Conservation (phyloP, 164 flowering plant species). For the Magnolia changhungtana region DNA sequence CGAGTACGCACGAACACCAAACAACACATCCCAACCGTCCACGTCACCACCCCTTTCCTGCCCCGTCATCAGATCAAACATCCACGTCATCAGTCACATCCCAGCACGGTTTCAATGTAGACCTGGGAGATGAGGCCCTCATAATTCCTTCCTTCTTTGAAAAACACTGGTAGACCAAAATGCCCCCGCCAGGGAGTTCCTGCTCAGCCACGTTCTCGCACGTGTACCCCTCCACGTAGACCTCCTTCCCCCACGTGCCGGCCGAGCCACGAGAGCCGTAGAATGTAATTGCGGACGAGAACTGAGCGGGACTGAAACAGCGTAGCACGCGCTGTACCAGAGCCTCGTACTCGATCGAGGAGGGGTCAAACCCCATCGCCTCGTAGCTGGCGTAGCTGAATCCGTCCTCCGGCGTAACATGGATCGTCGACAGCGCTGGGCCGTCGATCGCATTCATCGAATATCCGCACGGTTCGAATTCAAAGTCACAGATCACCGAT, state of each 20-base stretch:
- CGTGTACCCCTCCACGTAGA: conserved; percentile 35
- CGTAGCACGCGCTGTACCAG: conserved; percentile 45
- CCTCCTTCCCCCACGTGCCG: conserved; percentile 22
- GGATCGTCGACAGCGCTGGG: conserved; percentile 53
- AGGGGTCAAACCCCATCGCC: conserved; percentile 45
- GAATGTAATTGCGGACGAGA: conserved; percentile 51
- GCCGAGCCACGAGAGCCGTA: neutral
- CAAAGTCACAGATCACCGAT: conserved; percentile 59
- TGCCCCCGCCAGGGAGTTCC: conserved; percentile 41
- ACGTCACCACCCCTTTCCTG: neutral
- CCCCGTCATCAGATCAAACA: neutral
- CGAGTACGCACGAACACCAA: too few relatives aligned
- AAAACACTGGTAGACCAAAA: conserved; percentile 37
- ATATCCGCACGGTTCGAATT: conserved; percentile 84
- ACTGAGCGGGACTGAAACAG: conserved; percentile 57
- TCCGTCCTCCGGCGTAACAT: conserved; percentile 84
- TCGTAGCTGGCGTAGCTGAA: conserved; percentile 88
- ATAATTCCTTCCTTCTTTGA: conserved; percentile 1
- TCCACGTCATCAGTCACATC: conserved; percentile 21
- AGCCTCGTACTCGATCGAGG: conserved; percentile 17
- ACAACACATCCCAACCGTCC: neutral
- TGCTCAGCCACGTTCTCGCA: conserved; percentile 33
- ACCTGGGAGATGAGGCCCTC: conserved; percentile 14
- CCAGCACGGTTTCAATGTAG: conserved; percentile 23
- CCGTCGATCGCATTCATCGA: conserved; percentile 78